Evolutionary conservation across 306 rosid species (phyloP).

Genomic region (Sicyos baderoa): DNA sequence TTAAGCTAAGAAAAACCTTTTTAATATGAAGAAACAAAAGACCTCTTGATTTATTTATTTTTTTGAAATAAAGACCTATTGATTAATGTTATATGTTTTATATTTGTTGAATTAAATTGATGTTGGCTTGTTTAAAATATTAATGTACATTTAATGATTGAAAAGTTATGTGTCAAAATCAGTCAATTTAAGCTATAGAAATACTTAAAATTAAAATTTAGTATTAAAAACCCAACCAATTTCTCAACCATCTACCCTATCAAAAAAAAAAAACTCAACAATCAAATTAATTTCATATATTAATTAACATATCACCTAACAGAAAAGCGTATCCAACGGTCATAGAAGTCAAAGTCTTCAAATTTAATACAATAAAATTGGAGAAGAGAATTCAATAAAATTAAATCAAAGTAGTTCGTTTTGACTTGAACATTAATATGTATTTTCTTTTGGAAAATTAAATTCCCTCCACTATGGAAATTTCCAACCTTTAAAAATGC

Average conservation of each 20-base stretch:
- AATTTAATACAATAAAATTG: constrained; percentile 3
- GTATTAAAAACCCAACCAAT: neutral
- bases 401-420: neutral
- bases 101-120: too few species aligned
- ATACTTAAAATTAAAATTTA: too few species aligned
- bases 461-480: neutral
- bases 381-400: neutral
- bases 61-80: too few species aligned
- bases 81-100: too few species aligned
- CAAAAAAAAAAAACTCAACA: neutral
- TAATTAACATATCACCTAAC: neutral
- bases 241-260: too few species aligned
- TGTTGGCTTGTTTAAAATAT: too few species aligned
- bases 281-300: neutral
- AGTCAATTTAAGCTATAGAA: too few species aligned
- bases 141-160: neutral
- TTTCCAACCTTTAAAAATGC: neutral
- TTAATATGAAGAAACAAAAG: too few species aligned
- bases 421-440: neutral
- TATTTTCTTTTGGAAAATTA: neutral
- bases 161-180: too few species aligned
- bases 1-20: too few species aligned
- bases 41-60: too few species aligned
- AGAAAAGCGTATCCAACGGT: neutral
- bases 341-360: constrained; percentile 1